Evolutionary conservation across 2,329 filamentous ascomycete genomes (phyloP), one percentile per base, ranked within the genome.

Genomic region (Plenodomus lindquistii): DNA sequence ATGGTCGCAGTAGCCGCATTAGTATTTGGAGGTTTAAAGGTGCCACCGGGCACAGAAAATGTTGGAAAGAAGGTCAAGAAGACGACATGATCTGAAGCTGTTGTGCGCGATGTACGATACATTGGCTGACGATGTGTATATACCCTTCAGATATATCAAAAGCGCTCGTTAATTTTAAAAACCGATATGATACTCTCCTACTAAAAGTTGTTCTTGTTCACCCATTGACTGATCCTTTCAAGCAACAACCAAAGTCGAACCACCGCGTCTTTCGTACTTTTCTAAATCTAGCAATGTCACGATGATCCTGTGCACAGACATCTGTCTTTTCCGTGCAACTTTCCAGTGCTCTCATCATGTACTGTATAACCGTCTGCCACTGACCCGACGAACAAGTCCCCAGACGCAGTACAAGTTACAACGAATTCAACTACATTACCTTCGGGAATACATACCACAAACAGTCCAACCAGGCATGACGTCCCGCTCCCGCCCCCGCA

Each of bases 1-100:
- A 96, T 97, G 77, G 73, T 88, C 4, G 83, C 79, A 1, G 92
- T 97, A 10, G 81, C 82, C 37, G 80, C 79, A 10, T 73, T 91
- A 19, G 90, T 88, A 0, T 88, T 96, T 69, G 80, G 82, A 17
- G 83, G 82, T 0, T 73, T 97, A 54, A 89, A 86, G 74, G 79
- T 85, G 17, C 89, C 89, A 3, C 70, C 72, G 11, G 71, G 68
- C 2, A 73, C 70, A 2, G 66, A 72, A 48, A 67, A 40, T 9
- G 50, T 65, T 34, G 45, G 57, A 18, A 71, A 66, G 50, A 62
- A 63, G 48, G 43, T 41, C 7, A 57, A 61, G 39, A 53, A 60
- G 40, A 44, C 34, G 19, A 20, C 19, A 15, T 31, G 27, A 29
- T 13, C 36, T 18, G 41, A 42, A 21, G 8, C 5, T n/a, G 34